phyloP scores from a whole-genome alignment of 805 yeast species.

The Sugiyamaella smithiae region DNA sequence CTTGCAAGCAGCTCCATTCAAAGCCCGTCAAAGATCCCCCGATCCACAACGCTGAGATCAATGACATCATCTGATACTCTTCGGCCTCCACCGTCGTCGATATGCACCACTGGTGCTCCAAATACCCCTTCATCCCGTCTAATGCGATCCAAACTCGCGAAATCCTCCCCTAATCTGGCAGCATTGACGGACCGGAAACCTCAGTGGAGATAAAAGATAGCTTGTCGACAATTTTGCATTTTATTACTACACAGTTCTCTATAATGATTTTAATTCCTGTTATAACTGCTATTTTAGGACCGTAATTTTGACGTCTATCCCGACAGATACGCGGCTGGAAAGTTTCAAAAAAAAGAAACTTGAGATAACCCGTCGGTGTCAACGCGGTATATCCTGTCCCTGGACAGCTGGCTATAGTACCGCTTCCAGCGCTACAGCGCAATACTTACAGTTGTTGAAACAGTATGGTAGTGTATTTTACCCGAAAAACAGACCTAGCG shows the following conservation, averaged over 20 bases:
- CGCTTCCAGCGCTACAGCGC: no score
- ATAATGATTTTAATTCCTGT: no score
- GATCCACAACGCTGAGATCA: constrained; percentile 8
- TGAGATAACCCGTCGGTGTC: neutral
- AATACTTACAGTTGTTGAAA: no score
- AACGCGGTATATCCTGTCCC: neutral
- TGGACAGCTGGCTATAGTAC: no score
- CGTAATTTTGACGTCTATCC: neutral
- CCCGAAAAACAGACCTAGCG: no score
- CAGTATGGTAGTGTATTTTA: no score
- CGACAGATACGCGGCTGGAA: neutral
- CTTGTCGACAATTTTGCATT: no score
- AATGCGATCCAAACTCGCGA: constrained; percentile 6
- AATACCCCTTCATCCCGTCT: constrained; percentile 13
- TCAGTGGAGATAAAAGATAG: neutral
- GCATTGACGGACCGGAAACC: constrained; percentile 4
- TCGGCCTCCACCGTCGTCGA: neutral
- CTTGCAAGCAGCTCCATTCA: neutral
- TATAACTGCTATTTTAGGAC: neutral
- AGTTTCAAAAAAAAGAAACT: neutral
- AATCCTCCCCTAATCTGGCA: constrained; percentile 14
- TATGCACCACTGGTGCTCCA: no score
- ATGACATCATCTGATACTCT: constrained; percentile 4
- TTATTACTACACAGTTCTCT: no score
- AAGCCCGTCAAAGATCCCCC: constrained; percentile 10